Evolutionary conservation across 2,329 filamentous ascomycete species (phyloP).

Genomic region (Calonectria hawksworthii): DNA sequence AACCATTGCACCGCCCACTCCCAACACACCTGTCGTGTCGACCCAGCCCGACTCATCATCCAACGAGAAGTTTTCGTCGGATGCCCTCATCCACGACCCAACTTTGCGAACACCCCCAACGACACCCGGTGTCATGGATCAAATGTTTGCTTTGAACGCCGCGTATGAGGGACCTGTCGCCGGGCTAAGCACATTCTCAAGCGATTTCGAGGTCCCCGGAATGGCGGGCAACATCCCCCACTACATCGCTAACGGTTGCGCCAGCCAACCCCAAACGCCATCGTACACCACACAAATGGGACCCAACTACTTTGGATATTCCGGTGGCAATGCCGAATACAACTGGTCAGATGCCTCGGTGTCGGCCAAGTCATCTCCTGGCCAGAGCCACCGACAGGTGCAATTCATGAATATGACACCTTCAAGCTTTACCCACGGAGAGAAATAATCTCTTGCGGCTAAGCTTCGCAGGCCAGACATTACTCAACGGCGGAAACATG

Average conservation of each 20-base stretch:
- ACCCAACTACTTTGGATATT: conserved; percentile 56
- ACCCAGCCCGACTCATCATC: conserved; percentile 51
- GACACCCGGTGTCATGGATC: conserved; percentile 63
- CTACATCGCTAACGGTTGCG: conserved; percentile 58
- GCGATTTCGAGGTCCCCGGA: conserved; percentile 60
- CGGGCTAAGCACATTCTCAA: conserved; percentile 60
- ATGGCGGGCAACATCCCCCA: conserved; percentile 58
- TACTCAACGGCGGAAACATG: conserved; percentile 1
- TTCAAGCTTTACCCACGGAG: conserved; percentile 44
- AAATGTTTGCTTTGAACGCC: conserved; percentile 57
- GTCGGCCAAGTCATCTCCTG: conserved; percentile 51
- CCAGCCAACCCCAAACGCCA: conserved; percentile 64
- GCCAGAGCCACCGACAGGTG: conserved; percentile 47
- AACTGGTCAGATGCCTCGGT: conserved; percentile 64
- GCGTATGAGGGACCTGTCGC: conserved; percentile 55
- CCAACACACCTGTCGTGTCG: conserved; percentile 61
- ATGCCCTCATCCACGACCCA: conserved; percentile 54
- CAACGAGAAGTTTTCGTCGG: conserved; percentile 48
- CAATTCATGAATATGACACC: conserved; percentile 55
- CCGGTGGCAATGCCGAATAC: conserved; percentile 61
- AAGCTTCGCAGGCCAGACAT: neutral
- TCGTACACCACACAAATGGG: conserved; percentile 60
- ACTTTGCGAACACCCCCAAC: conserved; percentile 67
- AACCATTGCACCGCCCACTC: conserved; percentile 63
- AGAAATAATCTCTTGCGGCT: conserved; percentile 29